These are phyloP conservation scores for Thuidium tamariscinum DNA, from an alignment of 225 moss, liverwort and hornwort species.

Conservation along the genomic window DNA sequence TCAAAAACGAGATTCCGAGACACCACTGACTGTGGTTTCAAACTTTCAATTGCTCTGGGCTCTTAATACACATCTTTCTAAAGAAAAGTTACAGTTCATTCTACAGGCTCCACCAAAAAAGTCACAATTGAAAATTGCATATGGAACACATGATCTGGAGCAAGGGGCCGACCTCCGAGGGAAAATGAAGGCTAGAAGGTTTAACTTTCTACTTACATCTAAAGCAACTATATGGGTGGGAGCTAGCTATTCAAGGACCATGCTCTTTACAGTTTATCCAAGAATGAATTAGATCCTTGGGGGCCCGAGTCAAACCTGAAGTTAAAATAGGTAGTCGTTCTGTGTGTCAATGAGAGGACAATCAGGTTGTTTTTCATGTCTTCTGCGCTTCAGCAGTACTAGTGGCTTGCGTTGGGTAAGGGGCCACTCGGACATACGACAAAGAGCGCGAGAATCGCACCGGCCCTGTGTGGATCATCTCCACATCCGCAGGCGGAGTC, in stretches of 20 bases:
- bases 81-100: slow-evolving; percentile 2
- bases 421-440: slow-evolving; percentile 82
- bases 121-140: slow-evolving; percentile 7
- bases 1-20: not conserved
- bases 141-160: slow-evolving; percentile 8
- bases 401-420: slow-evolving; percentile 24
- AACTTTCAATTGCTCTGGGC: not conserved
- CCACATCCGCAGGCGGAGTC: slow-evolving; percentile 10
- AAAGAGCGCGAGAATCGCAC: slow-evolving; percentile 65
- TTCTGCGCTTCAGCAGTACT: not conserved
- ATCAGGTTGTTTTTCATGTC: not conserved
- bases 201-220: slow-evolving; percentile 4
- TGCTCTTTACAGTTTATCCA: slow-evolving; percentile 19
- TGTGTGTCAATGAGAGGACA: not conserved
- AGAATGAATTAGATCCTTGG: not conserved
- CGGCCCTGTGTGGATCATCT: slow-evolving; percentile 57
- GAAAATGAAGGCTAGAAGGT: slow-evolving; percentile 3
- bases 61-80: not conserved
- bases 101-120: slow-evolving; percentile 18
- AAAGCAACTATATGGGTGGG: not conserved
- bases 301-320: not conserved
- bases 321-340: not conserved
- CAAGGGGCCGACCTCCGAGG: not conserved
- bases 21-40: not conserved
- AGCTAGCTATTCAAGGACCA: not conserved